phyloP scores from a whole-genome alignment of 352 stramenopile genomes.

The Phytophthora cajani region DNA sequence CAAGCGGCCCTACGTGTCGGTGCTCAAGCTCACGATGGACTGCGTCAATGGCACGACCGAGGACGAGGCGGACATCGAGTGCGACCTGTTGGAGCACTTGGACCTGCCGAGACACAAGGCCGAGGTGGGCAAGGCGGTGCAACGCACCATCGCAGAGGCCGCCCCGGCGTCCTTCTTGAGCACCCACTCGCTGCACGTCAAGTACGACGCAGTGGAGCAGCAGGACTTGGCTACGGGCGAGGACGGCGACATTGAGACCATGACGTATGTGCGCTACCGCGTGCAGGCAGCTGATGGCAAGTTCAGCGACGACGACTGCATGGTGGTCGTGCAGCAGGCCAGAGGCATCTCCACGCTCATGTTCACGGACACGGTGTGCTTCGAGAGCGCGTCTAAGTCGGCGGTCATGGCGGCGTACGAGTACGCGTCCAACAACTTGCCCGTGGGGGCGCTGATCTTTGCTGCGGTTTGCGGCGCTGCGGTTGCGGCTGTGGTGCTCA shows the following conservation, averaged over 20 bases:
- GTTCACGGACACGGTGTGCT: conserved; percentile 65
- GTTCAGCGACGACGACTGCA: conserved; percentile 51
- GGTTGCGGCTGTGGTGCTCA: conserved; percentile 44
- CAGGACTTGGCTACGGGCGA: conserved; percentile 42
- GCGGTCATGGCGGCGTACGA: conserved; percentile 33
- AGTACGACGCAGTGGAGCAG: conserved; percentile 61
- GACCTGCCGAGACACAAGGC: conserved; percentile 62
- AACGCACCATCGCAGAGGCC: conserved; percentile 52
- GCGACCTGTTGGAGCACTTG: conserved; percentile 65
- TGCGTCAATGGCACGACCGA: conserved; percentile 46
- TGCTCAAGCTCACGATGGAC: conserved; percentile 63
- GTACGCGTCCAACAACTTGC: conserved; percentile 48
- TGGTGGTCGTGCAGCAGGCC: conserved; percentile 56
- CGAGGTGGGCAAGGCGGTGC: conserved; percentile 45
- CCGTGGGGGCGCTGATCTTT: conserved; percentile 45
- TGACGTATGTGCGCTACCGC: conserved; percentile 66
- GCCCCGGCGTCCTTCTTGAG: conserved; percentile 43
- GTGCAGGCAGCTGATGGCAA: conserved; percentile 30
- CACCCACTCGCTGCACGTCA: conserved; percentile 50
- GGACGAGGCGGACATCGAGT: conserved; percentile 38
- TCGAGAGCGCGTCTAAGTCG: conserved; percentile 38
- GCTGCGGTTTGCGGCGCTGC: conserved; percentile 40
- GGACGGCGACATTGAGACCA: conserved; percentile 29
- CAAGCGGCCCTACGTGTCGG: conserved; percentile 63
- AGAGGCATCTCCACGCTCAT: conserved; percentile 55